Evolutionary conservation across 495 filamentous ascomycete species (phyloP).

Genomic region (Aspergillus cavernicola): DNA sequence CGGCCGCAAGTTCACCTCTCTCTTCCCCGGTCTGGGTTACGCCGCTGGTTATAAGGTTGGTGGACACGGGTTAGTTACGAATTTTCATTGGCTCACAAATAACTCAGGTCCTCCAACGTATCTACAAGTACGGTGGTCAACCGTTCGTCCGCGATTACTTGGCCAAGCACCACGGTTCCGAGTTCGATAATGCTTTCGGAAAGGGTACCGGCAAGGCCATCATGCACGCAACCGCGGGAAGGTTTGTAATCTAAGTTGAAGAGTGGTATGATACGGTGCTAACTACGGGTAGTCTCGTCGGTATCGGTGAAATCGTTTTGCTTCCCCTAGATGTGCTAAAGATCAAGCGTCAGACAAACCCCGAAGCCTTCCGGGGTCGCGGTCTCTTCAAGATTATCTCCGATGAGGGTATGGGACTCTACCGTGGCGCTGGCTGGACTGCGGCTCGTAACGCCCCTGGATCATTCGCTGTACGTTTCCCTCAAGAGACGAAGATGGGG

Average conservation of each 20-base stretch:
- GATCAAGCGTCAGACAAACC: slow-evolving; percentile 99
- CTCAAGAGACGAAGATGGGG: too few species aligned
- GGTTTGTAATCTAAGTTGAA: slow-evolving; percentile 42
- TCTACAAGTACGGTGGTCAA: slow-evolving; percentile 99
- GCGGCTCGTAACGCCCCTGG: slow-evolving; percentile 95
- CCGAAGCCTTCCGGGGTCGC: slow-evolving; percentile 92
- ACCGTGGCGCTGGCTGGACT: slow-evolving; percentile 96
- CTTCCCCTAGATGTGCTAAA: slow-evolving; percentile 96
- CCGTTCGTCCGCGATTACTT: slow-evolving; percentile 93
- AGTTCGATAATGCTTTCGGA: slow-evolving; percentile 87
- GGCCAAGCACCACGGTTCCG: slow-evolving; percentile 68
- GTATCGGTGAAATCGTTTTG: slow-evolving; percentile 94
- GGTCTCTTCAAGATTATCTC: slow-evolving; percentile 83
- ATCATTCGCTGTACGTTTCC: slow-evolving; percentile 79
- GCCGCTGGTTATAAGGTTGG: slow-evolving; percentile 94
- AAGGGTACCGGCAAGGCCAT: slow-evolving; percentile 97
- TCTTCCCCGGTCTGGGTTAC: slow-evolving; percentile 96
- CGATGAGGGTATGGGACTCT: slow-evolving; percentile 94
- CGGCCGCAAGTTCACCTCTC: slow-evolving; percentile 80
- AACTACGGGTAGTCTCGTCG: slow-evolving; percentile 66
- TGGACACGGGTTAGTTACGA: neutral
- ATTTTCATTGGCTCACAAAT: slow-evolving; percentile 11
- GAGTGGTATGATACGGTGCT: slow-evolving; percentile 7
- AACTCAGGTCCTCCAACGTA: slow-evolving; percentile 70
- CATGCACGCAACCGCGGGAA: slow-evolving; percentile 93